phyloP scores from a whole-genome alignment of 2,329 filamentous ascomycete species.

The Neurospora crassa region DNA sequence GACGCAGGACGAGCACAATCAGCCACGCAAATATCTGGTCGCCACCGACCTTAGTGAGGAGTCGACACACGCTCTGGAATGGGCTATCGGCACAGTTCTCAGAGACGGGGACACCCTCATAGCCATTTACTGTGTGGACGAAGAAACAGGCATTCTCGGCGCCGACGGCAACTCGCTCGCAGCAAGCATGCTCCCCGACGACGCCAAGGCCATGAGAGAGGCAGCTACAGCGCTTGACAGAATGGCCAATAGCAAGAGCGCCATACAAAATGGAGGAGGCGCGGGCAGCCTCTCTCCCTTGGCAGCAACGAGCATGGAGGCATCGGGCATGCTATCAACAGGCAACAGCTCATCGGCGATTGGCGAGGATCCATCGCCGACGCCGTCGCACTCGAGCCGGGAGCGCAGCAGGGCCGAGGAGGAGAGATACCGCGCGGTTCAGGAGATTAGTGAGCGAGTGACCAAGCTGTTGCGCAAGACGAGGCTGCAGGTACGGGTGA shows the following conservation, averaged over 20 bases:
- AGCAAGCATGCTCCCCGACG: slow-evolving; percentile 47
- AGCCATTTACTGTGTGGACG: slow-evolving; percentile 87
- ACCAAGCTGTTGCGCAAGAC: slow-evolving; percentile 85
- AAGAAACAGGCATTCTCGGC: slow-evolving; percentile 58
- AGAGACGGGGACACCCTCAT: slow-evolving; percentile 90
- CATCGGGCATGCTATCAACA: slow-evolving; percentile 23
- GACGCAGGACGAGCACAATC: slow-evolving; percentile 67
- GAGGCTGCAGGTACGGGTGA: slow-evolving; percentile 80
- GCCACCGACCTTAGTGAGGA: slow-evolving; percentile 92
- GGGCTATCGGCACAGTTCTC: slow-evolving; percentile 92
- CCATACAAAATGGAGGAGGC: slow-evolving; percentile 20
- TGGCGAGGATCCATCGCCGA: slow-evolving; percentile 26
- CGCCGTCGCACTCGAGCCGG: slow-evolving; percentile 30
- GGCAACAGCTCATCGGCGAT: slow-evolving; percentile 24
- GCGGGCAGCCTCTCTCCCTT: slow-evolving; percentile 26
- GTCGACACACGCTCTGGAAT: slow-evolving; percentile 89
- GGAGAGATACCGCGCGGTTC: slow-evolving; percentile 71
- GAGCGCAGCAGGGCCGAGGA: slow-evolving; percentile 57
- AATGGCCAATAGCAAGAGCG: slow-evolving; percentile 36
- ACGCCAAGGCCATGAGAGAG: slow-evolving; percentile 65
- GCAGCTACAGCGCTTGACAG: slow-evolving; percentile 63
- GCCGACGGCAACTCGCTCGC: slow-evolving; percentile 34
- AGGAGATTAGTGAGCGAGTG: slow-evolving; percentile 74
- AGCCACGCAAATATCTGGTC: slow-evolving; percentile 85
- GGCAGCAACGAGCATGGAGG: slow-evolving; percentile 7